A percentile compares a stretch with the other conserved stretches of the same genome.
Conservation (phyloP, 345 rosid species). For the Hypericum androsaemum region DNA sequence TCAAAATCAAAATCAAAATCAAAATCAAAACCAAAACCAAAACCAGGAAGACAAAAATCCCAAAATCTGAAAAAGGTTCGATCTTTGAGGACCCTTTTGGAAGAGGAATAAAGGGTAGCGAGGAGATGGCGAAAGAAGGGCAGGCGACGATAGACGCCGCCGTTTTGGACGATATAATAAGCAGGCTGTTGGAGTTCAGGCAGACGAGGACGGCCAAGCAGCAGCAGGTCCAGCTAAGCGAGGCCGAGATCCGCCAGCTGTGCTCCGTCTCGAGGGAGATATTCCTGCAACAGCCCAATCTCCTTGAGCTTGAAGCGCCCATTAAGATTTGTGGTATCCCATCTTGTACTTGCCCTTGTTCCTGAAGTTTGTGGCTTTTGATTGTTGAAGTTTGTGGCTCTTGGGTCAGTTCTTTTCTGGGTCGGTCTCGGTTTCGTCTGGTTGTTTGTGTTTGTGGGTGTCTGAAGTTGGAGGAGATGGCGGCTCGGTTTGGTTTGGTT, state of each 20-base stretch:
- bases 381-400: not conserved
- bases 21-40: too few species aligned
- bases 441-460: too few species aligned
- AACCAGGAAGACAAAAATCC: too few species aligned
- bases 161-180: constrained; percentile 59
- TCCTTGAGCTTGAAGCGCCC: constrained; percentile 85
- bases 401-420: too few species aligned
- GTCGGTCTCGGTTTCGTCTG: too few species aligned
- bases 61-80: too few species aligned
- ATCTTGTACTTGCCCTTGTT: not conserved
- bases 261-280: constrained; percentile 54
- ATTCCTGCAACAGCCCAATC: constrained; percentile 79
- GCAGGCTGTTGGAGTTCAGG: constrained; percentile 52
- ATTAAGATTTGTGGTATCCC: constrained; percentile 84
- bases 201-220: constrained; percentile 44
- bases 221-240: constrained; percentile 71
- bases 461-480: too few species aligned
- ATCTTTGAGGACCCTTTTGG: too few species aligned
- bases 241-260: constrained; percentile 82
- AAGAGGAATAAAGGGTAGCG: too few species aligned
- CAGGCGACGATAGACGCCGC: constrained; percentile 53
- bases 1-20: too few species aligned
- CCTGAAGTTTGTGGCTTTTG: not conserved
- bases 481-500: too few species aligned
- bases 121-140: constrained; percentile 45